These are phyloP conservation scores for Jamesozyma gamospora DNA, from an alignment of 805 yeast genomes.

Conservation along the genomic window DNA sequence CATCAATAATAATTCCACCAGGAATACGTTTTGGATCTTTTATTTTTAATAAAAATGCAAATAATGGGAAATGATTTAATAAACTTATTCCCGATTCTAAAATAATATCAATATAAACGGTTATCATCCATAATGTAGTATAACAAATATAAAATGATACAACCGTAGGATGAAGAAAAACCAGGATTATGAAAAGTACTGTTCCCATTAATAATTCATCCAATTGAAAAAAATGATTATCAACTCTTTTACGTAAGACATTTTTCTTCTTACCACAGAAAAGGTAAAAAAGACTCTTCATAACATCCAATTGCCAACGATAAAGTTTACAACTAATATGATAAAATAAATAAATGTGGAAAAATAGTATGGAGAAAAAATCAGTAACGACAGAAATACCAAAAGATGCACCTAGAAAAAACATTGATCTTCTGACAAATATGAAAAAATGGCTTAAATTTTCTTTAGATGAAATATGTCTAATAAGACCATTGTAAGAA, in stretches of 20 bases:
- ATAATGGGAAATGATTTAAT: constrained; percentile 78
- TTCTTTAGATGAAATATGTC: constrained; percentile 13
- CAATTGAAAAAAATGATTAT: constrained; percentile 70
- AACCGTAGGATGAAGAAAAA: constrained; percentile 79
- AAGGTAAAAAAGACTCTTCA: constrained; percentile 67
- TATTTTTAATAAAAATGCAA: constrained; percentile 65
- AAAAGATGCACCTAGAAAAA: constrained; percentile 57
- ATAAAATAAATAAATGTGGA: constrained; percentile 72
- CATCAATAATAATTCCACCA: constrained; percentile 37
- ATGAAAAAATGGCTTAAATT: constrained; percentile 24
- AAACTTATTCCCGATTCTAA: constrained; percentile 53
- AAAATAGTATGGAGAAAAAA: constrained; percentile 45
- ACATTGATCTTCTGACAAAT: constrained; percentile 32
- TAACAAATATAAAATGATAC: constrained; percentile 74
- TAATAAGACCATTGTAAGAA: constrained; percentile 37
- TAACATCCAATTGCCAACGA: constrained; percentile 57
- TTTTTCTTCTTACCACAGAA: constrained; percentile 87
- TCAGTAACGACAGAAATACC: constrained; percentile 61
- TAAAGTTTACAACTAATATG: constrained; percentile 70
- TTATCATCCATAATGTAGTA: constrained; percentile 45
- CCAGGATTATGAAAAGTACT: constrained; percentile 66
- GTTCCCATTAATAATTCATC: constrained; percentile 88
- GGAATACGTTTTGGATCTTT: constrained; percentile 70
- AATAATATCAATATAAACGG: constrained; percentile 38
- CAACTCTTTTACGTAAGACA: constrained; percentile 74